These are phyloP conservation scores for Dalbergia cultrata DNA, from an alignment of 306 rosid species.

Conservation along the genomic window DNA sequence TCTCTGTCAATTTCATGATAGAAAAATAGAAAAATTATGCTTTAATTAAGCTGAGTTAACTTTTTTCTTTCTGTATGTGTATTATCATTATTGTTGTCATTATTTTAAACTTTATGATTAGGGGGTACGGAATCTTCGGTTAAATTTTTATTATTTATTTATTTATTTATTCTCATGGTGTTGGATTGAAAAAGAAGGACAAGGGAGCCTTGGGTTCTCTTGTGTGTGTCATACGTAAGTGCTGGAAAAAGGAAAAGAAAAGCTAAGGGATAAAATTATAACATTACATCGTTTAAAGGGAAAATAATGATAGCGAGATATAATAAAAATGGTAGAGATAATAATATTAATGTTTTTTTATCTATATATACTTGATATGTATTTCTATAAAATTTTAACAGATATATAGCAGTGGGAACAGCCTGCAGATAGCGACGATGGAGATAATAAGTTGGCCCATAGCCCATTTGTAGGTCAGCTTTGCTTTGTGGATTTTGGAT, in stretches of 20 bases:
- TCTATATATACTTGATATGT: constrained; percentile 10
- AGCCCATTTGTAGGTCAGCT: constrained; percentile 66
- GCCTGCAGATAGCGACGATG: constrained; percentile 75
- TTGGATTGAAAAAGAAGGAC: constrained; percentile 41
- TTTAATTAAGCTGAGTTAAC: constrained; percentile 35
- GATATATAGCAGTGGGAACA: constrained; percentile 67
- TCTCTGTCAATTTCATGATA: constrained; percentile 62
- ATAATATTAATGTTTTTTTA: background rate
- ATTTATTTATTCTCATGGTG: background rate
- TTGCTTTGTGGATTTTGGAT: constrained; percentile 59
- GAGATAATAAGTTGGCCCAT: constrained; percentile 73
- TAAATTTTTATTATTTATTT: constrained; percentile 1
- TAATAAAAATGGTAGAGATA: constrained; percentile 25
- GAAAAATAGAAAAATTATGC: constrained; percentile 38
- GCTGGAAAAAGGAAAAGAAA: constrained; percentile 45
- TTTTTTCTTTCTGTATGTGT: constrained; percentile 45
- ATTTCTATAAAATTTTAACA: constrained; percentile 21
- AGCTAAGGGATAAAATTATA: constrained; percentile 37
- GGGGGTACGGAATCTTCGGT: constrained; percentile 54
- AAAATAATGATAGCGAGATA: constrained; percentile 36
- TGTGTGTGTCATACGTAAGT: constrained; percentile 46
- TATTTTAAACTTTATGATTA: constrained; percentile 49
- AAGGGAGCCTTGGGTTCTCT: constrained; percentile 44
- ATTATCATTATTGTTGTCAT: constrained; percentile 38
- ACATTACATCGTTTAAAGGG: constrained; percentile 28